These are phyloP conservation scores for Beauveria medogensis DNA, from an alignment of 2,329 filamentous ascomycete species.

Conservation along the genomic window DNA sequence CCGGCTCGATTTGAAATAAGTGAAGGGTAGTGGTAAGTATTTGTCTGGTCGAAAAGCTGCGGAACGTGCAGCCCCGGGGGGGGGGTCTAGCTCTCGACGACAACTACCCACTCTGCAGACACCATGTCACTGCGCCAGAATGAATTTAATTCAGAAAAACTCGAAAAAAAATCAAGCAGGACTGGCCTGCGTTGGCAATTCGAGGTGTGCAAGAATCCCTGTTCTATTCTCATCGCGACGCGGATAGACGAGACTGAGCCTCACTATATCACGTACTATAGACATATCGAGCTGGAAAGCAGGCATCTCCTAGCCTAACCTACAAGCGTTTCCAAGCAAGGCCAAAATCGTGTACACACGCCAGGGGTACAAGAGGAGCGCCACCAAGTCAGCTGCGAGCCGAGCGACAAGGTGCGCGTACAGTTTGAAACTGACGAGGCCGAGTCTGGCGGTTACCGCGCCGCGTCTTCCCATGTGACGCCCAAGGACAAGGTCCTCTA, in stretches of 20 bases:
- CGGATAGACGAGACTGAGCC: too few species aligned
- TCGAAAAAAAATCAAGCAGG: background rate
- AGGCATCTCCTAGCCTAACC: background rate
- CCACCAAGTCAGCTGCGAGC: background rate
- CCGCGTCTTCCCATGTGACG: slow-evolving; percentile 22
- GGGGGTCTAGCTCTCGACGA: too few species aligned
- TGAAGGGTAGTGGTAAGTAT: too few species aligned
- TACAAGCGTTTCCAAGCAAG: background rate
- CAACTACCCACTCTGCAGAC: too few species aligned
- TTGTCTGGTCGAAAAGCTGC: too few species aligned
- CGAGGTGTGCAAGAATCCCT: background rate
- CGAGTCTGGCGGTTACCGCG: slow-evolving; percentile 12
- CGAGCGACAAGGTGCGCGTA: background rate
- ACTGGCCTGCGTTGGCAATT: too few species aligned
- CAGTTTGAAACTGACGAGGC: slow-evolving; percentile 20
- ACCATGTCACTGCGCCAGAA: too few species aligned
- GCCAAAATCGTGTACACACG: background rate
- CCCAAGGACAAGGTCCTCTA: slow-evolving; percentile 17
- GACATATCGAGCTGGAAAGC: background rate
- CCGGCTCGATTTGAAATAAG: too few species aligned
- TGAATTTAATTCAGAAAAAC: too few species aligned
- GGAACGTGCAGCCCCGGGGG: too few species aligned
- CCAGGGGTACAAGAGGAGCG: background rate
- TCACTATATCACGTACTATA: too few species aligned
- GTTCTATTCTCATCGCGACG: background rate